These are phyloP conservation scores for Solanum sitiens DNA, from an alignment of 257 asterid genomes.

Conservation along the genomic window DNA sequence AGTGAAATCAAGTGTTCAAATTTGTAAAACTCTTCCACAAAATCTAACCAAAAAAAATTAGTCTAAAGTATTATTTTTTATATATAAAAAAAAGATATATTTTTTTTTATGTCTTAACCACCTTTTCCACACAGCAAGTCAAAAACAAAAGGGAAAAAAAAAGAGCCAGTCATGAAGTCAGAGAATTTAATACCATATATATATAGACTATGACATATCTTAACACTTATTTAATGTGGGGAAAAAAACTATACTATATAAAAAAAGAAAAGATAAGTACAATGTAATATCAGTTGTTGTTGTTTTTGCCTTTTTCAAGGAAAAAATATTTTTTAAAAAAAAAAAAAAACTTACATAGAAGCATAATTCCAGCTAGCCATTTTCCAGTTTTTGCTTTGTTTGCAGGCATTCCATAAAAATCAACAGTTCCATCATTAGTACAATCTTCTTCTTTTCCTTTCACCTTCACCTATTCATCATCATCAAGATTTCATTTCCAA, in stretches of 20 bases:
- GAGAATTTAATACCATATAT: background rate
- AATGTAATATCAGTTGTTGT: background rate
- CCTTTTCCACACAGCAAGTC: background rate
- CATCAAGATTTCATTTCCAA: background rate
- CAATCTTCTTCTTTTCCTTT: conserved; percentile 25
- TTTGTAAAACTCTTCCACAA: background rate
- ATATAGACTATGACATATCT: conserved; percentile 10
- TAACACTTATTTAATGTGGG: background rate
- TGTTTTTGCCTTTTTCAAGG: background rate
- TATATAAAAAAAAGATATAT: background rate
- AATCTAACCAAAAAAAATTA: background rate
- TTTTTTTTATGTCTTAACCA: background rate
- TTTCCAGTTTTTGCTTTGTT: conserved; percentile 38
- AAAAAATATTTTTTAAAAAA: background rate
- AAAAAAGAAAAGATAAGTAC: conserved; percentile 9
- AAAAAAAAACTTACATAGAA: conserved; percentile 41
- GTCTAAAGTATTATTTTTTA: background rate
- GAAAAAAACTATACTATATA: background rate
- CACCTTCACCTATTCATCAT: conserved; percentile 22
- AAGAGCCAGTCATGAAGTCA: background rate
- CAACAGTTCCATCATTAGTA: conserved; percentile 73
- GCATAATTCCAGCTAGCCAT: conserved; percentile 66
- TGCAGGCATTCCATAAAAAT: conserved; percentile 65
- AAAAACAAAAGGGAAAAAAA: background rate
- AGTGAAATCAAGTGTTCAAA: background rate